Percentiles rank a stretch among this genome's conserved stretches.
phyloP scores from a whole-genome alignment of 352 stramenopile species.

The Pythium utonaiense region DNA sequence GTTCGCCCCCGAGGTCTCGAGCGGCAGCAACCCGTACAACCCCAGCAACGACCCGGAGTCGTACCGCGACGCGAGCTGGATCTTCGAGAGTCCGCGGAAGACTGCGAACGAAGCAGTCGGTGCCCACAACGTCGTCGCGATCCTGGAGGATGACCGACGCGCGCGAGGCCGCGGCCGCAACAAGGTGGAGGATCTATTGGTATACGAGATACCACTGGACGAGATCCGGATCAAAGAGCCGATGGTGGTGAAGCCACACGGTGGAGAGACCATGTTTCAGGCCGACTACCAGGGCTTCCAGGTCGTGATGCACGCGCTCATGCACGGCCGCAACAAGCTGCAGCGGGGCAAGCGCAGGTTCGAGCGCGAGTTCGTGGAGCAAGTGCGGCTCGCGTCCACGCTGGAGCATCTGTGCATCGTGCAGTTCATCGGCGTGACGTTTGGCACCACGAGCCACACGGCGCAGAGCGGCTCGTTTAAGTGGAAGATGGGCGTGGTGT shows the following conservation, averaged over 20 bases:
- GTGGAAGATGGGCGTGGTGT: slow-evolving; percentile 68
- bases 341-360: slow-evolving; percentile 23
- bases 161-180: slow-evolving; percentile 43
- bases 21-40: slow-evolving; percentile 22
- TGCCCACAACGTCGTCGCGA: slow-evolving; percentile 45
- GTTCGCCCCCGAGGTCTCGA: slow-evolving; percentile 12
- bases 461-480: slow-evolving; percentile 23
- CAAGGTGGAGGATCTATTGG: slow-evolving; percentile 61
- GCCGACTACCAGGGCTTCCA: slow-evolving; percentile 73
- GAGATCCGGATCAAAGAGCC: slow-evolving; percentile 51
- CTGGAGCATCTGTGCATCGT: slow-evolving; percentile 69
- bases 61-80: slow-evolving; percentile 43
- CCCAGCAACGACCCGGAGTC: slow-evolving; percentile 24
- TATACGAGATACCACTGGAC: slow-evolving; percentile 72
- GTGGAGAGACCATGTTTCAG: slow-evolving; percentile 33
- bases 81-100: slow-evolving; percentile 41
- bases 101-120: neutral
- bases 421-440: slow-evolving; percentile 77
- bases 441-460: slow-evolving; percentile 39
- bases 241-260: slow-evolving; percentile 21
- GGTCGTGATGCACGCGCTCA: slow-evolving; percentile 59
- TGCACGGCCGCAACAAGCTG: slow-evolving; percentile 37
- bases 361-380: slow-evolving; percentile 61
- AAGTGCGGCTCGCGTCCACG: slow-evolving; percentile 55
- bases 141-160: slow-evolving; percentile 54